Base-by-base conservation (phyloP, 495 filamentous ascomycete species). In the Xylaria palmicola region DNA sequence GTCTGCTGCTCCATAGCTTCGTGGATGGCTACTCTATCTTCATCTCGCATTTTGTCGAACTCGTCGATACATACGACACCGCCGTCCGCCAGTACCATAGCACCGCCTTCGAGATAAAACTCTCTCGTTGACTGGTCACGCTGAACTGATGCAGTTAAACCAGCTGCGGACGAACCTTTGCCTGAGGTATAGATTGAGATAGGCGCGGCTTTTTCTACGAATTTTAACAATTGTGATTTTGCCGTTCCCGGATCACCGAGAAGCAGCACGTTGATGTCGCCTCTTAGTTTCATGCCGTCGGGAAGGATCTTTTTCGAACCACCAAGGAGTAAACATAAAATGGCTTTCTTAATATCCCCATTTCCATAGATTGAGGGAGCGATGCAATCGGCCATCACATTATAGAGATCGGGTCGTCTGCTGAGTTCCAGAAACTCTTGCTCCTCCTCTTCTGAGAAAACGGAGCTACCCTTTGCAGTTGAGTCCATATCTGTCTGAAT, bases 1-100 rank as follows among this genome's bases (percentile, higher is more conserved):
- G 95, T 99, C 75, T 99, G 95, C 75, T 99, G 95, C 70, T 99
- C 95, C 95, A 99, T 99, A 59, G 95, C 95, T 83, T 99, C 95
- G 81, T 99, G 95, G 74, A 99, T 99, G 8, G 95, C 95, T 20
- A 99, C 95, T 64, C 95, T 86, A 65, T 99, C 95, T 74, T 99
- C 95, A 74, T 99, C 95, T 59, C 95, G 85, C 95, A 99, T 99
- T 80, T 99, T 99, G 78, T 99, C 95, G 73, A 99, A 99, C 75
- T 99, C 95, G 72, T 99, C 95, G 74, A 99, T 99, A 77, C 95
- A 99, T 20, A 98, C 95, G 7, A 98, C 95, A 68, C 95, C 95
- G 12, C 93, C 93, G 66, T 99, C 95, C 2, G 95, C 95, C 26
- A 99, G 85, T 34, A 99, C 95, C 95, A 99, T 98, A 32, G 95